A percentile compares a stretch with the other conserved stretches of the same genome.
Evolutionary conservation across 768 basidiomycete genomes (phyloP).

Genomic region (Hysterangium stoloniferum): DNA sequence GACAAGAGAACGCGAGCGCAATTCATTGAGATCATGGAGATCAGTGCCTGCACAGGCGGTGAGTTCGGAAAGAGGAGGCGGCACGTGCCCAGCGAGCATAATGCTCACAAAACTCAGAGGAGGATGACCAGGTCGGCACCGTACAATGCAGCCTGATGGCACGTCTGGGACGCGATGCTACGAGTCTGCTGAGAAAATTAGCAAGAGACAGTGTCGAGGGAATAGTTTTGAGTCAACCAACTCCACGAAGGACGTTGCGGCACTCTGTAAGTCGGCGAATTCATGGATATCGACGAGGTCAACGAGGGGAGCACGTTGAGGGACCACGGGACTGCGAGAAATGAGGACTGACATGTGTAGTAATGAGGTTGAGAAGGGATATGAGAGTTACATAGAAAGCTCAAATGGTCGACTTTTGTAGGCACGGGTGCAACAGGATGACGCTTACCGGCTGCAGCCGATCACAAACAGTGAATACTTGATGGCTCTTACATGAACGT

Average conservation of each 20-base stretch:
- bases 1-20: slow-evolving; percentile 51
- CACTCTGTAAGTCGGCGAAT: slow-evolving; percentile 46
- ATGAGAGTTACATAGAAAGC: background rate
- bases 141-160: slow-evolving; percentile 55
- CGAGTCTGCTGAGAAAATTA: slow-evolving; percentile 31
- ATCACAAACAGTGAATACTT: too few relatives aligned
- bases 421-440: background rate
- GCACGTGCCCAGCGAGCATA: background rate
- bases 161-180: slow-evolving; percentile 35
- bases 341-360: slow-evolving; percentile 8
- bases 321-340: slow-evolving; percentile 7
- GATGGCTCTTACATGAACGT: too few relatives aligned
- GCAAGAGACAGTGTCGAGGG: background rate
- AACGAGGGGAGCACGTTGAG: slow-evolving; percentile 4
- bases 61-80: background rate
- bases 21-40: slow-evolving; percentile 60
- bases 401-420: background rate
- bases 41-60: slow-evolving; percentile 39
- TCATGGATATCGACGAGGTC: slow-evolving; percentile 20
- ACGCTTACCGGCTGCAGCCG: too few relatives aligned
- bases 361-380: background rate
- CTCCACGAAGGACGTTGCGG: slow-evolving; percentile 57
- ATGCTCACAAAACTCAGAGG: slow-evolving; percentile 49
- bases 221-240: slow-evolving; percentile 27
- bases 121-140: slow-evolving; percentile 57